Percentiles rank a stretch among this genome's conserved stretches.
These are phyloP conservation scores for Berberis vulgaris DNA, from an alignment of 164 flowering plant species.

Conservation along the genomic window DNA sequence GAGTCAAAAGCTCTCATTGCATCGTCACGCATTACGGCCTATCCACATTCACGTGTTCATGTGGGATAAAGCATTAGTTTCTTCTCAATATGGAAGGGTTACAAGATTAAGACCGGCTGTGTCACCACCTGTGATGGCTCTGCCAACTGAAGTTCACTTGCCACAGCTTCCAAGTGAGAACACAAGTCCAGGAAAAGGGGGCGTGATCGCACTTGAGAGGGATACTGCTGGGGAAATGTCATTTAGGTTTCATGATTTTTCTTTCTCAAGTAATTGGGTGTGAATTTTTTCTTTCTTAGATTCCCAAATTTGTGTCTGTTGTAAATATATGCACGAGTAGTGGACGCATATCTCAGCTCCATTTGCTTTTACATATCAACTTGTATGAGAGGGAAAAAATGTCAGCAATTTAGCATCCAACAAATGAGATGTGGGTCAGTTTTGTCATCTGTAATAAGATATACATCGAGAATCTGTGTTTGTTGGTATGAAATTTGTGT, in stretches of 20 bases:
- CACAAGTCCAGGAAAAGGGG: constrained; percentile 8
- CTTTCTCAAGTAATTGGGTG: constrained; percentile 57
- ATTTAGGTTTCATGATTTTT: constrained; percentile 51
- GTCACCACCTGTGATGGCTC: constrained; percentile 19
- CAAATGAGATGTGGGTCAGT: no score
- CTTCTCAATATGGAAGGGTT: constrained; percentile 14
- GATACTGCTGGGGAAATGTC: constrained; percentile 66
- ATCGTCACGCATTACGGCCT: constrained; percentile 70
- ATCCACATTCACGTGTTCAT: constrained; percentile 61
- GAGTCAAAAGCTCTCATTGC: constrained; percentile 89
- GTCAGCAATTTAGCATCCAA: no score
- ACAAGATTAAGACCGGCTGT: constrained; percentile 13
- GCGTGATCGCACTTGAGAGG: constrained; percentile 24
- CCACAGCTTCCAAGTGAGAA: constrained; percentile 12
- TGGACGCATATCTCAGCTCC: no score
- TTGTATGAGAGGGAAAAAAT: no score
- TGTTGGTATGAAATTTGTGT: no score
- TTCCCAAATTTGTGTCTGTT: no score
- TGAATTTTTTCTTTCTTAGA: not conserved
- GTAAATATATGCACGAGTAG: no score
- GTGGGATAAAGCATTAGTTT: constrained; percentile 39
- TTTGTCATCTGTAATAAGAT: no score
- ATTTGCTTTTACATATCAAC: no score
- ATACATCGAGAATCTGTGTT: no score
- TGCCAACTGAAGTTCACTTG: constrained; percentile 15